Base-by-base conservation (phyloP, 495 filamentous ascomycete species). In the Penicillium daleae region DNA sequence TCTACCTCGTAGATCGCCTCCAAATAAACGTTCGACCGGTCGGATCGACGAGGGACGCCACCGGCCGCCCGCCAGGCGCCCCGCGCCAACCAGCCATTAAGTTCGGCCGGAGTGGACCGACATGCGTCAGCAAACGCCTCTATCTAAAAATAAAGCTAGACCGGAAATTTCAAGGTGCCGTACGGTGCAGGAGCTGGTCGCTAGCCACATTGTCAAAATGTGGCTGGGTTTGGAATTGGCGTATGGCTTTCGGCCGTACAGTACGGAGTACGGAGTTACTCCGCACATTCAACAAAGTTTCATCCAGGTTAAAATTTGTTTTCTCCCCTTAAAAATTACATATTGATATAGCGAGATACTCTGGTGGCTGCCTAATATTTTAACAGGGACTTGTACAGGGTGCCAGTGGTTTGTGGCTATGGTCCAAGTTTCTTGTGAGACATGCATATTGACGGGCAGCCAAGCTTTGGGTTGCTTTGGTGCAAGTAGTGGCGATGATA, bases 41-140 rank as follows among this genome's bases (percentile, higher is more conserved):
- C 27, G 6, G n/a, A 35, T 57, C 55, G 55, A 26, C 55, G 9
- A 32, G 46, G 21, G 17, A 54, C 58, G 58, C 58, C 58, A 60
- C n/a, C 58, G 6, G n/a, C 29, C 27, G 19, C 15, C 40, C 42
- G 29, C 51, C 49, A 52, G 37, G 49, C 58, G 22, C 27, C 49
- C 13, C 3, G 21, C n/a, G n/a, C n/a, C n/a, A 22, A 21, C 32
- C 19, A 53, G 17, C 31, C 31, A 31, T 17, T 48, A 10, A 5
- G 40, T 39, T 39, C 35, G 17, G 17, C 33, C 32, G 21, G 48
- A n/a, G 65, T 67, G 66, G 68, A 60, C 52, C 61, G 60, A 63
- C 51, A 52, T 61, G 62, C 66, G 68, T 65, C 68, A 68, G 59
- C 64, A 52, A 58, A 60, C 56, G 59, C 35, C 60, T 46, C n/a